phyloP scores from a whole-genome alignment of 2,329 filamentous ascomycete genomes.

The Fusarium sp. region DNA sequence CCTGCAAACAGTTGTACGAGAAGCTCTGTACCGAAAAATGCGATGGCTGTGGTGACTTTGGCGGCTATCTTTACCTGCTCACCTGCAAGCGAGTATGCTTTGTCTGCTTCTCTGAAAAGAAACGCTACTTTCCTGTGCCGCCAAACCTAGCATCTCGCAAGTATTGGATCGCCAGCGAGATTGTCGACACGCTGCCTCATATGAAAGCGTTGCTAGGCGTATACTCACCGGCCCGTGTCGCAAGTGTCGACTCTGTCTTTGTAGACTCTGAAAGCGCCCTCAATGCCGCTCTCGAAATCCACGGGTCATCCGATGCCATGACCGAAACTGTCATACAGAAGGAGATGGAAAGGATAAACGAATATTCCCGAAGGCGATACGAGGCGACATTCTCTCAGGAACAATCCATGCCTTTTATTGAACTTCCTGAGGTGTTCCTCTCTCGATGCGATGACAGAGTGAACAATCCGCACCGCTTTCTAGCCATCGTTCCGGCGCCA shows the following conservation, averaged over 20 bases:
- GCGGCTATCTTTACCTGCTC: constrained; percentile 16
- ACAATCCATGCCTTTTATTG: background rate
- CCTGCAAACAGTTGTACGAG: background rate
- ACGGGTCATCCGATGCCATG: background rate
- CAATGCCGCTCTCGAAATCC: background rate
- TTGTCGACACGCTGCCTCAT: background rate
- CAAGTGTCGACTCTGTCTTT: background rate
- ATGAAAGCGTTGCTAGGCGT: background rate
- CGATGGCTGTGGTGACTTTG: constrained; percentile 14
- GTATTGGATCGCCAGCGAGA: background rate
- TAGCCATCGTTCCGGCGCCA: background rate
- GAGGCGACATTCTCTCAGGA: background rate
- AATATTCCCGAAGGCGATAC: background rate
- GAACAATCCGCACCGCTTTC: constrained; percentile 6
- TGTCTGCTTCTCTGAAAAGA: constrained; percentile 1
- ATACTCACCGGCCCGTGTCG: background rate
- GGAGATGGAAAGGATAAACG: background rate
- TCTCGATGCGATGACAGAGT: background rate
- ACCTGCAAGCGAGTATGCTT: constrained; percentile 12
- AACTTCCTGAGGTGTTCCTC: background rate
- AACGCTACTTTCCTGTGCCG: background rate
- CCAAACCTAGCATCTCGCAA: background rate
- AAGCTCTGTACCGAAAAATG: background rate
- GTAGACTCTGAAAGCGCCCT: constrained; percentile 2
- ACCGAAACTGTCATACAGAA: background rate